Evolutionary conservation across 306 rosid genomes (phyloP).

Genomic region (Dryas octopetala): DNA sequence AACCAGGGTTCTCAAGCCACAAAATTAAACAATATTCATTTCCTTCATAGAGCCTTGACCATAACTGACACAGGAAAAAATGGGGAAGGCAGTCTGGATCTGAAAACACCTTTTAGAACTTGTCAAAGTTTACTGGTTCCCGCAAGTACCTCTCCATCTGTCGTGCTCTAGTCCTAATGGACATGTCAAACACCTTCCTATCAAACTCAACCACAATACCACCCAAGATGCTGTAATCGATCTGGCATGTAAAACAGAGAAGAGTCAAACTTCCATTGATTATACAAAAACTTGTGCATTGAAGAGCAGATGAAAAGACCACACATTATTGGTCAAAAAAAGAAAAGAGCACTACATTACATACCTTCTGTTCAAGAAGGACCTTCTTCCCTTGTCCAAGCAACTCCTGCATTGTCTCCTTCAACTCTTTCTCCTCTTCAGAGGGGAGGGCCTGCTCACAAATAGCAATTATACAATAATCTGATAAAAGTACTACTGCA

Average conservation of each 20-base stretch:
- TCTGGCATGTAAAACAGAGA: conserved; percentile 40
- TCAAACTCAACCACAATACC: conserved; percentile 80
- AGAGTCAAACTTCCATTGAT: background rate
- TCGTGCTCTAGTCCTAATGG: conserved; percentile 75
- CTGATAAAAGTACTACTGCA: background rate
- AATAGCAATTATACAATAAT: conserved; percentile 15
- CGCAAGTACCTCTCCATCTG: conserved; percentile 96
- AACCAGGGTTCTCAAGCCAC: conserved; percentile 28
- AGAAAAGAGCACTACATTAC: no score
- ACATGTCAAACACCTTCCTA: conserved; percentile 88
- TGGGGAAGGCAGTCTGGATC: conserved; percentile 19
- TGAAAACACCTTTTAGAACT: conserved; percentile 45
- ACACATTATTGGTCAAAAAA: no score
- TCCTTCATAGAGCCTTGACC: conserved; percentile 24
- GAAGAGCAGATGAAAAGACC: background rate
- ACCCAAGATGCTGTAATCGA: conserved; percentile 84
- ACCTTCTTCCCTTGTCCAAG: conserved; percentile 76
- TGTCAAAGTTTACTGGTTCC: conserved; percentile 51
- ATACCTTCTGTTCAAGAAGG: conserved; percentile 84
- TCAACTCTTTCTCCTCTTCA: conserved; percentile 87
- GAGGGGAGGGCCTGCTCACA: conserved; percentile 72
- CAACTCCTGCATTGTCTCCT: conserved; percentile 72
- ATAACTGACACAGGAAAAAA: conserved; percentile 20
- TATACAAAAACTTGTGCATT: background rate
- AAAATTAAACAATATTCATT: conserved; percentile 31